Base-by-base conservation (phyloP, 495 filamentous ascomycete species). In the Aspergillus heteromorphus region DNA sequence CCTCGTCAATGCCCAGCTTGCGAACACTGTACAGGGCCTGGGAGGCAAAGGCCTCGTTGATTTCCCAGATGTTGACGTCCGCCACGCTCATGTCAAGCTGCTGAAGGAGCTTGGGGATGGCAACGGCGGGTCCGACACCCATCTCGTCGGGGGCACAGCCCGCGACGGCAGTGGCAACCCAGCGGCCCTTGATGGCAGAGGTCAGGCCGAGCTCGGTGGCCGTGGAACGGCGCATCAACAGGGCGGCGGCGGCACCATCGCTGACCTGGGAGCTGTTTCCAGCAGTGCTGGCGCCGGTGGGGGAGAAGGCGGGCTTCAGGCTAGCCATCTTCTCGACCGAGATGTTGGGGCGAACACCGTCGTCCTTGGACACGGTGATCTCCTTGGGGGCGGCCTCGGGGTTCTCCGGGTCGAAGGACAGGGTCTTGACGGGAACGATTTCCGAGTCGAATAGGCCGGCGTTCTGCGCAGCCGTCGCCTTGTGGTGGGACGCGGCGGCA, bases 11-110 rank as follows among this genome's bases (percentile, higher is more conserved):
- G 8, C 89, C 89, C 16, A 96, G 73, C 69, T 85, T 80, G 59
- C 88, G 73, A 30, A 89, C 66, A 63, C 87, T 92, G 73, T 95
- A 88, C 9, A 96, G 66, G 11, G 88, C 85, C 73, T 97, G 92
- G 50, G 85, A 88, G 4, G 92, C 92, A 72, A 96, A 97, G 17
- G 92, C 91, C 78, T 96, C 92, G 69, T 96, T 97, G 67, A 97
- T 85, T 78, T 97, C 92, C 91, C 91, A 96, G n/a, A 92, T 73
- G 6, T 86, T 81, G 0, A 97, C 85, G 45, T 97, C 89, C 9
- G 75, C 71, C 6, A 74, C 83, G 45, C 63, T 61, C 31, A 96
- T 55, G 16, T 84, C 89, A 9, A 86, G 77, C 51, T 79, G 77
- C 45, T 77, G 64, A 17, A 96, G 72, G 40, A 95, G 76, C 65